Percentiles rank a stretch among this genome's conserved stretches.
These are phyloP conservation scores for Rutstroemia sp. DNA, from an alignment of 2,329 filamentous ascomycete genomes.

Conservation along the genomic window DNA sequence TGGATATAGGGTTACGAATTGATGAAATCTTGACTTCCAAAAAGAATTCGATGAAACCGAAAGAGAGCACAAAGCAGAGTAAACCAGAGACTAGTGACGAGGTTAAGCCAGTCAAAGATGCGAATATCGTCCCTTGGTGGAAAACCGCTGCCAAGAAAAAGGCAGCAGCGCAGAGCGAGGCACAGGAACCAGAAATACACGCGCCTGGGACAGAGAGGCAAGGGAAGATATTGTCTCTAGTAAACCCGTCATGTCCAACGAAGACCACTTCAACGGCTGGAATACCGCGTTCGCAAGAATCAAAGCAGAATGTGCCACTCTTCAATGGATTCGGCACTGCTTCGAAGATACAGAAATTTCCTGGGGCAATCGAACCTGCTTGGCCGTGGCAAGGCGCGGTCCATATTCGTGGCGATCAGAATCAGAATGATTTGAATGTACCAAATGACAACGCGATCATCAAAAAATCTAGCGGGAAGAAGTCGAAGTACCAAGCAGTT, in stretches of 20 bases:
- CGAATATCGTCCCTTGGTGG: slow-evolving; percentile 9
- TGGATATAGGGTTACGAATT: slow-evolving; percentile 51
- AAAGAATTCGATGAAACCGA: background rate
- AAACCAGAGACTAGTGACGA: slow-evolving; percentile 2
- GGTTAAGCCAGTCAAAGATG: background rate
- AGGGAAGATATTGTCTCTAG: background rate
- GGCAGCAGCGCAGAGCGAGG: background rate
- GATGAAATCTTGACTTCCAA: slow-evolving; percentile 46
- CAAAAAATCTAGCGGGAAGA: slow-evolving; percentile 12
- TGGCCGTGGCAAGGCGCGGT: slow-evolving; percentile 62
- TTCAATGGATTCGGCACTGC: slow-evolving; percentile 21
- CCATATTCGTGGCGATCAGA: slow-evolving; percentile 49
- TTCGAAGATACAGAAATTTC: slow-evolving; percentile 44
- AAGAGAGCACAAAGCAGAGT: background rate
- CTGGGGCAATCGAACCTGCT: slow-evolving; percentile 57
- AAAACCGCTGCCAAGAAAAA: slow-evolving; percentile 9
- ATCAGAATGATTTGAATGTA: background rate
- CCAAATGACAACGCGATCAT: background rate
- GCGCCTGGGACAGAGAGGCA: background rate
- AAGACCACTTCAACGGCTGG: slow-evolving; percentile 1
- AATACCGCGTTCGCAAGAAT: slow-evolving; percentile 12
- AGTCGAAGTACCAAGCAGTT: slow-evolving; percentile 25
- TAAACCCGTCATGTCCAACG: slow-evolving; percentile 3
- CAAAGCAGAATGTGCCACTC: slow-evolving; percentile 27
- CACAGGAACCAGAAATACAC: background rate